Percentiles rank a stretch among this genome's conserved stretches.
These are phyloP conservation scores for Exophiala dermatitidis DNA, from an alignment of 2,329 filamentous ascomycete species.

Conservation along the genomic window DNA sequence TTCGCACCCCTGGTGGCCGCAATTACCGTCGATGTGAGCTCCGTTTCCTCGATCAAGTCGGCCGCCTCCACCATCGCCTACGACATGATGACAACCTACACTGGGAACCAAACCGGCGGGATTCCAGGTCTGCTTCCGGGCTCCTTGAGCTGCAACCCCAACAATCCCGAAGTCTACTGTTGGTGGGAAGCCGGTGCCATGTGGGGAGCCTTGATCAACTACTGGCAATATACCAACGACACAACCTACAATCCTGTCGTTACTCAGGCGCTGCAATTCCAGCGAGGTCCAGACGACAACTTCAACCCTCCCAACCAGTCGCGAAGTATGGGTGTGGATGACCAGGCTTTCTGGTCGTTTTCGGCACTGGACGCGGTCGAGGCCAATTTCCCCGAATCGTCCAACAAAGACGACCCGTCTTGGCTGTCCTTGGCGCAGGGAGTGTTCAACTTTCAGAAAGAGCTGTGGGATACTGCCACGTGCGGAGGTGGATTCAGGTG, in stretches of 20 bases:
- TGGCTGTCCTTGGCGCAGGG: conserved; percentile 72
- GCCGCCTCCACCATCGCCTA: conserved; percentile 34
- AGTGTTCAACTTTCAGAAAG: conserved; percentile 69
- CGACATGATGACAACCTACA: conserved; percentile 37
- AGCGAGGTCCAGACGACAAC: conserved; percentile 33
- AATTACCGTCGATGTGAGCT: conserved; percentile 12
- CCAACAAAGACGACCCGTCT: conserved; percentile 46
- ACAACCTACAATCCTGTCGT: conserved; percentile 35
- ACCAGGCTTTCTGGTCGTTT: conserved; percentile 53
- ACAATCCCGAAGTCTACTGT: conserved; percentile 29
- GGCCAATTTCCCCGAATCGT: conserved; percentile 36
- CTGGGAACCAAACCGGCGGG: conserved; percentile 33
- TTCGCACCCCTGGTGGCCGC: conserved; percentile 12
- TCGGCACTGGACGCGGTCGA: conserved; percentile 52
- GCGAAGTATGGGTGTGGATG: conserved; percentile 46
- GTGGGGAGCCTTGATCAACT: conserved; percentile 38
- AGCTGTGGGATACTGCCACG: conserved; percentile 59
- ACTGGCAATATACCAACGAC: conserved; percentile 40
- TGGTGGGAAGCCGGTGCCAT: conserved; percentile 43
- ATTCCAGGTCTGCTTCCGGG: conserved; percentile 37
- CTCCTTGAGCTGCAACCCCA: conserved; percentile 30
- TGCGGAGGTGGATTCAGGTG: conserved; percentile 73
- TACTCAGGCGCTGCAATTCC: conserved; percentile 34
- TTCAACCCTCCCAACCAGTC: conserved; percentile 40
- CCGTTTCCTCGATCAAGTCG: conserved; percentile 27